Conservation (phyloP, 176 grass and related monocot genomes). For the Triticum dicoccoides region DNA sequence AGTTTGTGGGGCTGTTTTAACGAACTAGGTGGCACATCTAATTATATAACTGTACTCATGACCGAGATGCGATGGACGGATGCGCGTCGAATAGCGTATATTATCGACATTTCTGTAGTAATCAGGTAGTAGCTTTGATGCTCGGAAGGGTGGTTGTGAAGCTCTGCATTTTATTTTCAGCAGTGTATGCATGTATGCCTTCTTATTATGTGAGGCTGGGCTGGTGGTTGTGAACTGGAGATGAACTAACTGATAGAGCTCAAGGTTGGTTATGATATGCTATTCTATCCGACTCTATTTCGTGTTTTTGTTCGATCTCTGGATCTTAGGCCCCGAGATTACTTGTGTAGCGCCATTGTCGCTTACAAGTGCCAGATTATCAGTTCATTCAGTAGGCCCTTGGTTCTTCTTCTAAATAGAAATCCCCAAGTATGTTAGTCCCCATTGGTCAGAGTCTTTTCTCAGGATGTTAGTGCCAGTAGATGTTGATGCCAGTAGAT, state of each 20-base stretch:
- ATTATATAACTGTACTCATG: conserved; percentile 8
- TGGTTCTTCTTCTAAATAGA: not conserved
- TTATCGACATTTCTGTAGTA: conserved; percentile 19
- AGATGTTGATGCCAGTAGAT: too few relatives aligned
- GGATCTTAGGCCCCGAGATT: not conserved
- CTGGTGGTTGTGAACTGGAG: not conserved
- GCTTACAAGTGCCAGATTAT: not conserved
- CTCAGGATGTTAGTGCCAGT: not conserved
- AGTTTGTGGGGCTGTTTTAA: not conserved
- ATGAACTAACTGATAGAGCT: not conserved
- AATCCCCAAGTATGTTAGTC: not conserved
- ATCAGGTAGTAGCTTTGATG: not conserved
- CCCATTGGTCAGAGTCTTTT: not conserved
- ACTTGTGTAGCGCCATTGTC: not conserved
- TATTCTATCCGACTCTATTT: not conserved
- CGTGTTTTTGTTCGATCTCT: not conserved
- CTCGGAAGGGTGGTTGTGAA: not conserved
- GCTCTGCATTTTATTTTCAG: not conserved
- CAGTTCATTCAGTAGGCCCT: not conserved
- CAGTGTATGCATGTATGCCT: not conserved
- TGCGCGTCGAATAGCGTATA: conserved; percentile 11
- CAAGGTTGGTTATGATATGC: not conserved
- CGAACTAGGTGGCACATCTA: conserved; percentile 8
- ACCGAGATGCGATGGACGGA: conserved; percentile 1
- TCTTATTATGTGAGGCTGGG: not conserved